Conservation (phyloP, 2,329 filamentous ascomycete genomes). For the Mollisia scopiformis region DNA sequence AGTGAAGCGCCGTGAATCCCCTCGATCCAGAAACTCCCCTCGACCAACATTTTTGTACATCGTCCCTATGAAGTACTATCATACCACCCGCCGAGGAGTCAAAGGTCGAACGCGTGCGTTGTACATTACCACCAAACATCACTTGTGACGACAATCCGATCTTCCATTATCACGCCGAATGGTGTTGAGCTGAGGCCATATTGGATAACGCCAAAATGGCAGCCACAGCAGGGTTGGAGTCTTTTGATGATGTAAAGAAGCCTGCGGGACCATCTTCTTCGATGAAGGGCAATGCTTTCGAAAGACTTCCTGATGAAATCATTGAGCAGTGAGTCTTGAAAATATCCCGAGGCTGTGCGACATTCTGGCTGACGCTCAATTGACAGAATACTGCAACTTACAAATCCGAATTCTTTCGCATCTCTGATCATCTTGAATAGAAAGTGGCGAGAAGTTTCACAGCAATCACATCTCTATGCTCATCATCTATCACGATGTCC, state of each 20-base stretch:
- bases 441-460: constrained; percentile 67
- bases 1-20: background rate
- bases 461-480: constrained; percentile 64
- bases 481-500: constrained; percentile 64
- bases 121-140: background rate
- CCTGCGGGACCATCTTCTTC: constrained; percentile 3
- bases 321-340: constrained; percentile 65
- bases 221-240: constrained; percentile 2
- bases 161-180: background rate
- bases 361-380: constrained; percentile 22
- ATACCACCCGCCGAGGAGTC: background rate
- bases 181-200: background rate
- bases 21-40: background rate
- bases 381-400: constrained; percentile 60
- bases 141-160: background rate
- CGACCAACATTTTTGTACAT: background rate
- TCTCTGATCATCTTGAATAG: constrained; percentile 67
- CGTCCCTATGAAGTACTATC: background rate
- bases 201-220: constrained; percentile 12
- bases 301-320: constrained; percentile 67
- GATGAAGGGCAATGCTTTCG: constrained; percentile 42
- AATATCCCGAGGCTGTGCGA: constrained; percentile 7
- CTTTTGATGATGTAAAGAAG: constrained; percentile 18
- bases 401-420: constrained; percentile 66
- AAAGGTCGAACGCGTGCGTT: background rate